Conservation (phyloP, 1,284 basidiomycete genomes). For the Melampsora americana region DNA sequence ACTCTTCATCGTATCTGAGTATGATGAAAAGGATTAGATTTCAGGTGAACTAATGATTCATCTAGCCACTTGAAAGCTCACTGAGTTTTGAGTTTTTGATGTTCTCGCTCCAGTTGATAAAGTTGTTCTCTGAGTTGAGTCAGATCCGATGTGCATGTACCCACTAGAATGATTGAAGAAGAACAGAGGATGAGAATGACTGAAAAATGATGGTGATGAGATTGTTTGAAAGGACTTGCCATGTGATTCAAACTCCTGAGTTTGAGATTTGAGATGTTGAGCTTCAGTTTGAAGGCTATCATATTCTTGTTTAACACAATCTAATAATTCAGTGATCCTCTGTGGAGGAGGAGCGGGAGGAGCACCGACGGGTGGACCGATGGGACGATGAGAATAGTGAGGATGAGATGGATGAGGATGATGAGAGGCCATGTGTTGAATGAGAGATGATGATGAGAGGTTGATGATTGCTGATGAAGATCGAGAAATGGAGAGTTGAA, state of each 20-base stretch:
- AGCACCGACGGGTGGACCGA: background rate
- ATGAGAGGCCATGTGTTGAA: conserved; percentile 8
- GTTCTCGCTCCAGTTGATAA: conserved; percentile 36
- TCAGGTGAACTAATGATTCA: background rate
- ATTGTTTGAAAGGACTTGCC: conserved; percentile 7
- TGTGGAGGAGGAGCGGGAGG: background rate
- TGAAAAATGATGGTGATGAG: background rate
- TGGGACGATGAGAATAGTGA: conserved; percentile 5
- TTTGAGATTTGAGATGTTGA: conserved; percentile 30
- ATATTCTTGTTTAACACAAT: conserved; percentile 43
- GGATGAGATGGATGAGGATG: conserved; percentile 12
- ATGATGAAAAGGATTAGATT: background rate
- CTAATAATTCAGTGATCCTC: conserved; percentile 24
- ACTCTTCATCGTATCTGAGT: conserved; percentile 42
- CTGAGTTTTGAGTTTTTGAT: conserved; percentile 43
- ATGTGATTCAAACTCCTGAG: conserved; percentile 41
- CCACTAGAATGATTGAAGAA: background rate
- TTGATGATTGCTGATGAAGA: too few species aligned
- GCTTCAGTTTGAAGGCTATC: conserved; percentile 25
- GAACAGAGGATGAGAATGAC: too few species aligned
- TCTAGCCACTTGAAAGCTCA: background rate
- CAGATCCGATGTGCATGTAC: conserved; percentile 28
- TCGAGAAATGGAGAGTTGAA: too few species aligned
- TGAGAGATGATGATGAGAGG: background rate
- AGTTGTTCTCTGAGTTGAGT: conserved; percentile 35